These are phyloP conservation scores for Westerdykella ornata DNA, from an alignment of 2,329 filamentous ascomycete species.

Conservation along the genomic window DNA sequence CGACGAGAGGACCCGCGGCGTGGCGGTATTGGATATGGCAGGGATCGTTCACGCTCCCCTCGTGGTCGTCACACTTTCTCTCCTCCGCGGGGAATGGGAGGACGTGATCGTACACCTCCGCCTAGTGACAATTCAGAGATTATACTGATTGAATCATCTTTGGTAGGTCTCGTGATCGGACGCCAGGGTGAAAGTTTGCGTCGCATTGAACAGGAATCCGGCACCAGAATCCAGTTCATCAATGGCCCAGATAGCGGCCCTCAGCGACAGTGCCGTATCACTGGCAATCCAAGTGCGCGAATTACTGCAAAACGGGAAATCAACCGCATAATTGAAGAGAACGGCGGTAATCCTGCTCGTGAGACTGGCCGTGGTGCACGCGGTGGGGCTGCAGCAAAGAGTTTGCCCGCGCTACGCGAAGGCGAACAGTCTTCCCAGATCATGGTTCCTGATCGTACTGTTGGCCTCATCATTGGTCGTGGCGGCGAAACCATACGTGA, in stretches of 20 bases:
- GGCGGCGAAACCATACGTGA: conserved; percentile 90
- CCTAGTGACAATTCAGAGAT: conserved; percentile 69
- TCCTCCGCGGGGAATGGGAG: conserved; percentile 48
- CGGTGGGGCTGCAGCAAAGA: conserved; percentile 23
- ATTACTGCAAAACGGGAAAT: conserved; percentile 76
- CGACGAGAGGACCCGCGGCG: conserved; percentile 61
- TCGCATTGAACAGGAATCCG: conserved; percentile 74
- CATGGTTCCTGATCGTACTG: conserved; percentile 89
- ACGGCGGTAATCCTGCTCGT: conserved; percentile 51
- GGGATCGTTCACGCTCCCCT: conserved; percentile 68
- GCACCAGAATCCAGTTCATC: conserved; percentile 81
- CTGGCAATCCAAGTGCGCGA: conserved; percentile 63
- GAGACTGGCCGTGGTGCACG: conserved; percentile 34
- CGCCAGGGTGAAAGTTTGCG: conserved; percentile 83
- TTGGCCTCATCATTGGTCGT: conserved; percentile 88
- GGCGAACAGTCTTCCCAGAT: conserved; percentile 85
- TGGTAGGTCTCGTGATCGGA: conserved; percentile 86
- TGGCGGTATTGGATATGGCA: conserved; percentile 53
- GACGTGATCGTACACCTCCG: conserved; percentile 55
- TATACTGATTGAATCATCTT: conserved; percentile 76
- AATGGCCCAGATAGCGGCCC: conserved; percentile 67
- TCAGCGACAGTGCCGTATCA: conserved; percentile 79
- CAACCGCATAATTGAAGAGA: conserved; percentile 81
- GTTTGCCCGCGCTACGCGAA: conserved; percentile 55
- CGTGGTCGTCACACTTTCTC: conserved; percentile 56